Evolutionary conservation across 805 yeast genomes (phyloP).

Genomic region (Starmerella cellae): DNA sequence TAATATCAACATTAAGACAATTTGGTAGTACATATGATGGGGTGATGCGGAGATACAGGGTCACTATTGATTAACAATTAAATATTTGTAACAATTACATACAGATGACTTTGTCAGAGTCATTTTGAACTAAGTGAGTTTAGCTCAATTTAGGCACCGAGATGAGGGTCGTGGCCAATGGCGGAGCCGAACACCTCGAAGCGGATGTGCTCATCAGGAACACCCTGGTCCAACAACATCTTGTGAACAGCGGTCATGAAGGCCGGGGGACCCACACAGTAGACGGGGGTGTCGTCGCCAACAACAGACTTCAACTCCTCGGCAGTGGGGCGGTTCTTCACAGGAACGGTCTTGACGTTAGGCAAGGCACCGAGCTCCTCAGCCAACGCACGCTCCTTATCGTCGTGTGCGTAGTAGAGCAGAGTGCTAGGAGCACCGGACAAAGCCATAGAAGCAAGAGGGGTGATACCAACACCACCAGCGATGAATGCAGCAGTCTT

Average conservation of each 20-base stretch:
- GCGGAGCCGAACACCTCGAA: conserved; percentile 21
- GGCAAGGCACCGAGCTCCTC: conserved; percentile 12
- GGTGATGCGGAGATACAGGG: too few species aligned
- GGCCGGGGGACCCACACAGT: conserved; percentile 18
- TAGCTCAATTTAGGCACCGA: too few species aligned
- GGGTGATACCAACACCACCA: conserved; percentile 62
- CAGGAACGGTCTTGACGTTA: conserved; percentile 1
- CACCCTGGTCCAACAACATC: conserved; percentile 6
- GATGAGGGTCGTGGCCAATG: too few species aligned
- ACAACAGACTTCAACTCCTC: conserved; percentile 7
- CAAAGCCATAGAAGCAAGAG: conserved; percentile 38
- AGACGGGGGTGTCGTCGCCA: conserved; percentile 6
- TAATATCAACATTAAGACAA: too few species aligned
- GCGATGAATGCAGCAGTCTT: conserved; percentile 34
- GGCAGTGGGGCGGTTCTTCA: conserved; percentile 4
- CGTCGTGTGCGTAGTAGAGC: conserved; percentile 29
- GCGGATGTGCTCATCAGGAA: conserved; percentile 11
- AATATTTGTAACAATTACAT: too few species aligned
- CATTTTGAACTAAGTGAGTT: too few species aligned
- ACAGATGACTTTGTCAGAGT: too few species aligned
- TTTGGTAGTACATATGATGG: too few species aligned
- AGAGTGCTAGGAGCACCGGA: conserved; percentile 27
- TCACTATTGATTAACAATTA: too few species aligned
- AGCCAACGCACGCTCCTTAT: conserved; percentile 14
- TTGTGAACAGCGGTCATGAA: conserved; percentile 19